phyloP scores from a whole-genome alignment of 225 moss, liverwort and hornwort genomes.

The Sphagnum tenellum region DNA sequence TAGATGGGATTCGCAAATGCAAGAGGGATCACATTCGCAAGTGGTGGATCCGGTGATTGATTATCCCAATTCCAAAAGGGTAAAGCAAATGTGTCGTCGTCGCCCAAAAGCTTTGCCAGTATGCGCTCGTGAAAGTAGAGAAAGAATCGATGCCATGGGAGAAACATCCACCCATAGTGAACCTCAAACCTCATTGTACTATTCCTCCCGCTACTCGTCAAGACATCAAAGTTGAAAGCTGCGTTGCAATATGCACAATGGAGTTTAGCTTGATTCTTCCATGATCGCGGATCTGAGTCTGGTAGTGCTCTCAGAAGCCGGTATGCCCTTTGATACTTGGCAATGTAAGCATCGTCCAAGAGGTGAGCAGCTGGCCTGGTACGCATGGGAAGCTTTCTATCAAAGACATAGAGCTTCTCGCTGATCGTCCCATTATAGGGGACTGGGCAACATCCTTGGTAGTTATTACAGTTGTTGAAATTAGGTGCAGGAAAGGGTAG shows the following conservation, averaged over 20 bases:
- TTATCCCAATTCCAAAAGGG: slow-evolving; percentile 65
- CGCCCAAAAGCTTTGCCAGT: slow-evolving; percentile 20
- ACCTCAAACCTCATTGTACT: slow-evolving; percentile 10
- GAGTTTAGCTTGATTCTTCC: slow-evolving; percentile 13
- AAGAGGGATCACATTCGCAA: slow-evolving; percentile 4
- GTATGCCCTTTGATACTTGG: slow-evolving; percentile 28
- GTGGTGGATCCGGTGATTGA: not conserved
- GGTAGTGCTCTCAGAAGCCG: slow-evolving; percentile 33
- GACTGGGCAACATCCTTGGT: slow-evolving; percentile 32
- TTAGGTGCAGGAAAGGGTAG: slow-evolving; percentile 16
- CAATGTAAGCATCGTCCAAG: slow-evolving; percentile 19
- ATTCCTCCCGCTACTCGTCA: not conserved
- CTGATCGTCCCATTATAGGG: slow-evolving; percentile 15
- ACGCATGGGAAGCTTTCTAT: slow-evolving; percentile 10
- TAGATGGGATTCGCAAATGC: slow-evolving; percentile 9
- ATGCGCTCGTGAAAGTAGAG: slow-evolving; percentile 63
- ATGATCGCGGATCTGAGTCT: slow-evolving; percentile 30
- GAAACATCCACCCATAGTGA: slow-evolving; percentile 45
- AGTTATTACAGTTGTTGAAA: slow-evolving; percentile 16
- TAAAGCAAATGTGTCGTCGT: slow-evolving; percentile 33
- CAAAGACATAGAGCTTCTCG: slow-evolving; percentile 12
- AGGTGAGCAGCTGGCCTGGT: slow-evolving; percentile 20
- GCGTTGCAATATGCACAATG: slow-evolving; percentile 52
- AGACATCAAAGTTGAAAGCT: slow-evolving; percentile 11
- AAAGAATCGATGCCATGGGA: slow-evolving; percentile 54